Percentiles rank a stretch among this genome's conserved stretches.
Conservation (phyloP, 768 basidiomycete species). For the Pholiota molesta region DNA sequence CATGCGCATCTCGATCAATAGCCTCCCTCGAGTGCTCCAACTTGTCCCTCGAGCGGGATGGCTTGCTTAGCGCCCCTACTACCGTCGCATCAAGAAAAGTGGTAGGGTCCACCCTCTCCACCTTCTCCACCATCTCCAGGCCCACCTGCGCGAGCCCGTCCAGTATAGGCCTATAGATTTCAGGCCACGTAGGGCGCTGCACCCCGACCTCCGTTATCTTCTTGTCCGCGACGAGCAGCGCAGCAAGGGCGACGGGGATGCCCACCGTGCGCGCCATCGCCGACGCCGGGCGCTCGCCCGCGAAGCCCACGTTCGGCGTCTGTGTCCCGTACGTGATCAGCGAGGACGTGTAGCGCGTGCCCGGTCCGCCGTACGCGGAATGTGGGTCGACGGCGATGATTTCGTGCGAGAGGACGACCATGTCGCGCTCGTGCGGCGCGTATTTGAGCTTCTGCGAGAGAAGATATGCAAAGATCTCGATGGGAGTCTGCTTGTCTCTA, state of each 20-base stretch:
- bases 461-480: slow-evolving; percentile 76
- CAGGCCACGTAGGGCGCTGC: slow-evolving; percentile 61
- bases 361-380: neutral
- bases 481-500: slow-evolving; percentile 44
- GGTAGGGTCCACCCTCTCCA: slow-evolving; percentile 25
- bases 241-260: slow-evolving; percentile 84
- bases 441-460: slow-evolving; percentile 77
- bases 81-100: slow-evolving; percentile 4
- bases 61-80: slow-evolving; percentile 10
- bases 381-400: slow-evolving; percentile 50
- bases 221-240: slow-evolving; percentile 71
- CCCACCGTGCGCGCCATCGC: slow-evolving; percentile 95
- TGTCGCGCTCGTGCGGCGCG: slow-evolving; percentile 71
- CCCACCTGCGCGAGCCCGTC: slow-evolving; percentile 58
- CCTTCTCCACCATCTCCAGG: slow-evolving; percentile 48
- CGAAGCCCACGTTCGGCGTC: slow-evolving; percentile 18
- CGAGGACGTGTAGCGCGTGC: slow-evolving; percentile 66
- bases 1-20: slow-evolving; percentile 3
- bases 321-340: slow-evolving; percentile 62
- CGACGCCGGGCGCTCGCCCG: slow-evolving; percentile 43
- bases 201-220: slow-evolving; percentile 58
- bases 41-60: neutral
- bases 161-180: slow-evolving; percentile 67
- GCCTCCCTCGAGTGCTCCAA: neutral
- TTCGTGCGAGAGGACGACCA: slow-evolving; percentile 87